These are phyloP conservation scores for Xylaria digitata DNA, from an alignment of 2,329 filamentous ascomycete species.

Conservation along the genomic window DNA sequence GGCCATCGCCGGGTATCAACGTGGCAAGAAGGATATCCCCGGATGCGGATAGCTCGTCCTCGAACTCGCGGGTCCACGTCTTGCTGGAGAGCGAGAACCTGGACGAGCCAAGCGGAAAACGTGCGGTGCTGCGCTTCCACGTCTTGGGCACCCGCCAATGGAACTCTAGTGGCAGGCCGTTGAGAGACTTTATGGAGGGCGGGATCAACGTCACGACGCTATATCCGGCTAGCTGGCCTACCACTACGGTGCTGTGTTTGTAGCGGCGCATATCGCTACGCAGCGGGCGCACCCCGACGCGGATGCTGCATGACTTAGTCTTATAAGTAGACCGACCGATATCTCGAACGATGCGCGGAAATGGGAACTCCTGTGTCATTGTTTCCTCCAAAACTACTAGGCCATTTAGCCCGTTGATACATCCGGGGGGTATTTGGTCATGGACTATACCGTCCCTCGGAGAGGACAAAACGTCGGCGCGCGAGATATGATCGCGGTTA, in stretches of 20 bases:
- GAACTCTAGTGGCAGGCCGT: conserved; percentile 21
- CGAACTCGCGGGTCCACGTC: conserved; percentile 30
- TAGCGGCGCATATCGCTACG: conserved; percentile 29
- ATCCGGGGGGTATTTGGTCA: not conserved
- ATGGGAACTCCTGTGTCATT: conserved; percentile 38
- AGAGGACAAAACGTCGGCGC: no score
- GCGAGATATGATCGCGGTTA: conserved; percentile 15
- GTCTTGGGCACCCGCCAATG: conserved; percentile 10
- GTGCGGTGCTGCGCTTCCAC: not conserved
- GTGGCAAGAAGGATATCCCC: conserved; percentile 23
- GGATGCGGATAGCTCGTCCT: conserved; percentile 25
- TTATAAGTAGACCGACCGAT: conserved; percentile 30
- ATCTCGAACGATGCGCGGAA: conserved; percentile 29
- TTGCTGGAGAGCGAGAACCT: conserved; percentile 3
- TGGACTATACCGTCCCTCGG: not conserved
- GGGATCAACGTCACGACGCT: conserved; percentile 33
- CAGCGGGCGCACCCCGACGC: conserved; percentile 33
- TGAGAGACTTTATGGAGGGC: conserved; percentile 18
- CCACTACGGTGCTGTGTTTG: conserved; percentile 23
- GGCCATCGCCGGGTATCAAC: conserved; percentile 26
- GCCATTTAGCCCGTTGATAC: conserved; percentile 24
- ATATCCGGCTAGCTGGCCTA: conserved; percentile 37
- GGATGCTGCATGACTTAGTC: conserved; percentile 33
- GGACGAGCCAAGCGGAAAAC: not conserved
- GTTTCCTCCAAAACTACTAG: conserved; percentile 24